Conservation (phyloP, 129 eudicot species). For the Artemisia annua region DNA sequence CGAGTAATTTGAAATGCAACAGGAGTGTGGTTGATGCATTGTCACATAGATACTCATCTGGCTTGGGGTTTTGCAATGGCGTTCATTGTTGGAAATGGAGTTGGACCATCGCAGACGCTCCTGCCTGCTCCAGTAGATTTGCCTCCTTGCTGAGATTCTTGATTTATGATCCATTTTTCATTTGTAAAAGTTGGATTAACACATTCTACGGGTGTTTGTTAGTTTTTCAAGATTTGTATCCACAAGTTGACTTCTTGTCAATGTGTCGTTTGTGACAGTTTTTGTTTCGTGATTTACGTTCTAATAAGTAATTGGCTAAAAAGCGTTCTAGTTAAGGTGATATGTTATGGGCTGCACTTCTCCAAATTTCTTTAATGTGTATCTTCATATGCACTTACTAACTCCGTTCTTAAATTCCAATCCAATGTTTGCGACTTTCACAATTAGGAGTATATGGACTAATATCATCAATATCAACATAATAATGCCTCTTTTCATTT, state of each 20-base stretch:
- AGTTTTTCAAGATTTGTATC: neutral
- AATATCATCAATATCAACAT: no score
- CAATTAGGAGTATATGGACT: no score
- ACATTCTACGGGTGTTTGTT: neutral
- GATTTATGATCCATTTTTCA: conserved; percentile 2
- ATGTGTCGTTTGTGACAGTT: neutral
- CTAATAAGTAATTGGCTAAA: no score
- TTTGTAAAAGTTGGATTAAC: neutral
- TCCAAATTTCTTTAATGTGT: no score
- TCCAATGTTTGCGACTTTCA: no score
- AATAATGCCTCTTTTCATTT: no score
- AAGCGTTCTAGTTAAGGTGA: no score
- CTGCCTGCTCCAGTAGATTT: conserved; percentile 47
- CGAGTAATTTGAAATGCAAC: conserved; percentile 6
- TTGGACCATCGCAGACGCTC: conserved; percentile 40
- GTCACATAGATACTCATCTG: conserved; percentile 60
- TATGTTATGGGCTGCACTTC: no score
- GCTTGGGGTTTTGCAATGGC: conserved; percentile 60
- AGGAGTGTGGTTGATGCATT: conserved; percentile 78
- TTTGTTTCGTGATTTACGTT: conserved; percentile 1
- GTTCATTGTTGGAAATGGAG: conserved; percentile 58
- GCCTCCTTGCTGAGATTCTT: conserved; percentile 38
- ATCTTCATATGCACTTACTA: no score
- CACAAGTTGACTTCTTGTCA: neutral
- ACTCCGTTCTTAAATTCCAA: no score